Evolutionary conservation across 1,284 basidiomycete genomes (phyloP).

Genomic region (Xanthoconium separans): DNA sequence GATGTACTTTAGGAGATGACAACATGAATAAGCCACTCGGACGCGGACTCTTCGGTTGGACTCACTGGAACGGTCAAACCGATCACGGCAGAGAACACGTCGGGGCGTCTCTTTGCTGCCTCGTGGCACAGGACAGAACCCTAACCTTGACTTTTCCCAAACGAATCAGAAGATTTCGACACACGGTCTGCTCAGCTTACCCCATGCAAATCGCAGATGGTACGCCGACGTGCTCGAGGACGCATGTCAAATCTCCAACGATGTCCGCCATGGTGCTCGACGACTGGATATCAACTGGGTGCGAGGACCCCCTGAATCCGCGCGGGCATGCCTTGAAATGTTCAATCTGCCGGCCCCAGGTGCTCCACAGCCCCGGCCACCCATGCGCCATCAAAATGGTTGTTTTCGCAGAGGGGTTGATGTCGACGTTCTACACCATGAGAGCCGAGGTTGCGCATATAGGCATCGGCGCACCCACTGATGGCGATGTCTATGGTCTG

Average conservation of each 20-base stretch:
- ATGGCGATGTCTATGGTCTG: slow-evolving; percentile 38
- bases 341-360: slow-evolving; percentile 67
- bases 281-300: slow-evolving; percentile 57
- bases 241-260: slow-evolving; percentile 58
- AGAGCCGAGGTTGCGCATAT: not conserved
- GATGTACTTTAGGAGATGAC: slow-evolving; percentile 45
- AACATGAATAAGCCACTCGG: not conserved
- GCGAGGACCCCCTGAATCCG: slow-evolving; percentile 65
- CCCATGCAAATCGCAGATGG: slow-evolving; percentile 57
- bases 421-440: slow-evolving; percentile 50
- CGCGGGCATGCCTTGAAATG: slow-evolving; percentile 57
- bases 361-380: slow-evolving; percentile 73
- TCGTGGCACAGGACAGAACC: slow-evolving; percentile 66
- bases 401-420: slow-evolving; percentile 50
- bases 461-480: slow-evolving; percentile 27
- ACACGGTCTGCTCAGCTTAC: slow-evolving; percentile 31
- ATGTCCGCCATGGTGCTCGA: slow-evolving; percentile 61
- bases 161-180: not conserved
- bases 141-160: slow-evolving; percentile 62
- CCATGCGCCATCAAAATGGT: slow-evolving; percentile 69
- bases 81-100: slow-evolving; percentile 59
- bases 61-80: slow-evolving; percentile 59
- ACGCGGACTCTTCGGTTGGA: not conserved
- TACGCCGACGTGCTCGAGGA: slow-evolving; percentile 51
- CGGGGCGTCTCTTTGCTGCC: slow-evolving; percentile 61